Evolutionary conservation across 1,284 basidiomycete species (phyloP).

Genomic region (Leccinum huronense): DNA sequence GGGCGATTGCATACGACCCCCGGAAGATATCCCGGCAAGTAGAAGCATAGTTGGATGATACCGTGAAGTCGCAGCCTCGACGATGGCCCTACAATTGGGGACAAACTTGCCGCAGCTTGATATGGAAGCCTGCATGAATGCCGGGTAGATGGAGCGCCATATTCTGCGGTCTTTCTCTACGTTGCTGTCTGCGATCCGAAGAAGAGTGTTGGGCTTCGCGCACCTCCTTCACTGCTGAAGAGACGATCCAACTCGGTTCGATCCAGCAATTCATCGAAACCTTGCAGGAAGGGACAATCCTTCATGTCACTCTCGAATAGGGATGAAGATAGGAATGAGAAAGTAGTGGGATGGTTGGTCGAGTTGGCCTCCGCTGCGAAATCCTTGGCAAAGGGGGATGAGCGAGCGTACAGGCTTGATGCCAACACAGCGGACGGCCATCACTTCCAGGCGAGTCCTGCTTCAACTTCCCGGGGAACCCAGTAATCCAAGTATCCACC

Average conservation of each 20-base stretch:
- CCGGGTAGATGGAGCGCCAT: slow-evolving; percentile 71
- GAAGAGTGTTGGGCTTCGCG: slow-evolving; percentile 48
- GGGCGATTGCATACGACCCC: slow-evolving; percentile 39
- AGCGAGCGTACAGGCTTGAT: slow-evolving; percentile 61
- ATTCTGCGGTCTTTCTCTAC: slow-evolving; percentile 62
- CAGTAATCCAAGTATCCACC: slow-evolving; percentile 67
- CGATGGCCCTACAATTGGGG: slow-evolving; percentile 54
- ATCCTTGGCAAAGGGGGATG: slow-evolving; percentile 40
- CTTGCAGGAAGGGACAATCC: slow-evolving; percentile 49
- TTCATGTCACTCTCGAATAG: slow-evolving; percentile 33
- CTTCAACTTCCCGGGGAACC: slow-evolving; percentile 43
- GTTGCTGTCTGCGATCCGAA: slow-evolving; percentile 67
- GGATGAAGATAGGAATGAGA: slow-evolving; percentile 45
- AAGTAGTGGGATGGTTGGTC: slow-evolving; percentile 21
- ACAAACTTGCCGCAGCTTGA: slow-evolving; percentile 47
- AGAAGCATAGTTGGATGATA: slow-evolving; percentile 68
- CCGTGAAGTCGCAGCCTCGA: slow-evolving; percentile 63
- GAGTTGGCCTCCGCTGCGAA: slow-evolving; percentile 38
- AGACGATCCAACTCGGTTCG: slow-evolving; percentile 51
- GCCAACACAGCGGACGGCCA: slow-evolving; percentile 52
- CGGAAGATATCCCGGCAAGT: slow-evolving; percentile 61
- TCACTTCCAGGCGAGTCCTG: slow-evolving; percentile 42
- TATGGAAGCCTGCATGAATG: slow-evolving; percentile 56
- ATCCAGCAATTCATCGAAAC: slow-evolving; percentile 66
- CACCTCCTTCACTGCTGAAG: slow-evolving; percentile 63